phyloP scores from a whole-genome alignment of 2,329 filamentous ascomycete genomes.

The Pyricularia pennisetigena region DNA sequence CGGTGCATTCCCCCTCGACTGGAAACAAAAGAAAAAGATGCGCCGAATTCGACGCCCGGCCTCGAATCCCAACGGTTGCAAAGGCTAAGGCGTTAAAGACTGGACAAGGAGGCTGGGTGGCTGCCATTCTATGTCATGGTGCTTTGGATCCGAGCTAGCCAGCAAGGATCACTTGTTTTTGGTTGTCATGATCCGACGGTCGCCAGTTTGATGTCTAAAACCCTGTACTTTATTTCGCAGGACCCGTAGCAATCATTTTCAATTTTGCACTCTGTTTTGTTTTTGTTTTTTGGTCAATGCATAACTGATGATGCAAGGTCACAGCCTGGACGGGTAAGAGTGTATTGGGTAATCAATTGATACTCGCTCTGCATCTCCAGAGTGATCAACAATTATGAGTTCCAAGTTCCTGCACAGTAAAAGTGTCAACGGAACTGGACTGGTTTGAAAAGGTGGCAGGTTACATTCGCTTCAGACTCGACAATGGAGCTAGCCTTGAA shows the following conservation, averaged over 20 bases:
- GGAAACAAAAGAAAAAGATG: background rate
- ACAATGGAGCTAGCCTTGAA: background rate
- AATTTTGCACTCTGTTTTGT: background rate
- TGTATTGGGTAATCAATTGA: background rate
- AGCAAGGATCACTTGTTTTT: background rate
- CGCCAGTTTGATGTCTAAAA: background rate
- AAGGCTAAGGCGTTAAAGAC: conserved; percentile 1
- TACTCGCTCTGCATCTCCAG: background rate
- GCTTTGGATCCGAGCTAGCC: background rate
- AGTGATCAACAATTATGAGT: background rate
- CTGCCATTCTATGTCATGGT: background rate
- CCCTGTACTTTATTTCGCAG: background rate
- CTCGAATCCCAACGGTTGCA: background rate
- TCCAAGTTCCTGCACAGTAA: background rate
- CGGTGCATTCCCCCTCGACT: background rate
- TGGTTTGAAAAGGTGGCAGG: background rate
- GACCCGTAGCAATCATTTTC: background rate
- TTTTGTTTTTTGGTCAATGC: background rate
- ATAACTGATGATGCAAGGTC: background rate
- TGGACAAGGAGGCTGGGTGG: background rate
- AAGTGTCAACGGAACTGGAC: background rate
- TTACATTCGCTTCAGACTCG: background rate
- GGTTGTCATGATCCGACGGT: background rate
- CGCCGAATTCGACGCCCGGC: background rate
- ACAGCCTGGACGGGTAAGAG: background rate